phyloP scores from a whole-genome alignment of 768 basidiomycete species.

The Chlorophyllum brunneum region DNA sequence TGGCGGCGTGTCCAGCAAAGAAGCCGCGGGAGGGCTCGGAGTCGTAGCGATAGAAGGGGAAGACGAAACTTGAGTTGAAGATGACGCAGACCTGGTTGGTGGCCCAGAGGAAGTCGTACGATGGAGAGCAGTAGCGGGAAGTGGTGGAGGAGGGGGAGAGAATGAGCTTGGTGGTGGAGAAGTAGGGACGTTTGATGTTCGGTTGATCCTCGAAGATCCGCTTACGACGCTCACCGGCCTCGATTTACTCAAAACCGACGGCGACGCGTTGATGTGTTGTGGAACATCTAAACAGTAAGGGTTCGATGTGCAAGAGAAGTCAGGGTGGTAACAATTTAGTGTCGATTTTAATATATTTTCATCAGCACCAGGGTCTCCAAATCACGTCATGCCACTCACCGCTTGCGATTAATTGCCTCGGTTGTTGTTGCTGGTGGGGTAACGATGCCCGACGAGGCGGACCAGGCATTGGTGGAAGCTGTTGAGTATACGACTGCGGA shows the following conservation, averaged over 20 bases:
- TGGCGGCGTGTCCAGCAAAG: background rate
- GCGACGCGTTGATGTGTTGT: background rate
- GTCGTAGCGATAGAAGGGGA: background rate
- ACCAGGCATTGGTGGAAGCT: background rate
- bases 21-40: background rate
- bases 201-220: background rate
- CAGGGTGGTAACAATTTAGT: background rate
- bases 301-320: background rate
- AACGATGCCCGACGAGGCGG: background rate
- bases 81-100: background rate
- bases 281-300: background rate
- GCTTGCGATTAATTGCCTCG: constrained; percentile 1
- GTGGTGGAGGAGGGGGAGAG: background rate
- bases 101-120: background rate
- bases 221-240: background rate
- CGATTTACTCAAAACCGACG: background rate
- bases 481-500: background rate
- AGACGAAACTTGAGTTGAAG: background rate
- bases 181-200: background rate
- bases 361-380: background rate
- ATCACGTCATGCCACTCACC: constrained; percentile 10
- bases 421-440: background rate
- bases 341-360: too few species aligned
- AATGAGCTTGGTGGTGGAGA: background rate
- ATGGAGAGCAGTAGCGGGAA: background rate